phyloP scores from a whole-genome alignment of 1,284 basidiomycete genomes.

The Lignosus rhinocerotis region DNA sequence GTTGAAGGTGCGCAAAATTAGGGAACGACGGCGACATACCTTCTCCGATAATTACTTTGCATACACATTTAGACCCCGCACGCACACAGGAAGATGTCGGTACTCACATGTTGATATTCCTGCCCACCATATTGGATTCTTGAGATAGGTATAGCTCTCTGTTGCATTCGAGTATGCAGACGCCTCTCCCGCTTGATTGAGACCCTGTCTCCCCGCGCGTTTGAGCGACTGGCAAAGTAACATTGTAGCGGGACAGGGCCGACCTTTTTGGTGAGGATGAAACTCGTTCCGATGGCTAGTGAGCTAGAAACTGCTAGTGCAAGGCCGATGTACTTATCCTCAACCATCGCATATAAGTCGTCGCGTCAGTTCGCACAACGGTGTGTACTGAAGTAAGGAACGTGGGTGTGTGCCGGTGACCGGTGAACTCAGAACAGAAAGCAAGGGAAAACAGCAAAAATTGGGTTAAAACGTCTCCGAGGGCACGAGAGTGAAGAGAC shows the following conservation, averaged over 20 bases:
- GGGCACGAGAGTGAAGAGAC: not conserved
- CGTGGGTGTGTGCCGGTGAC: slow-evolving; percentile 8
- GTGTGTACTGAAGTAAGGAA: slow-evolving; percentile 12
- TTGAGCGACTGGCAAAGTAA: slow-evolving; percentile 4
- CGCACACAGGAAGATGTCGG: not conserved
- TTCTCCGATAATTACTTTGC: slow-evolving; percentile 86
- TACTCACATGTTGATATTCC: slow-evolving; percentile 90
- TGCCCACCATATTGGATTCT: slow-evolving; percentile 97
- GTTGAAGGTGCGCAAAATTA: not conserved
- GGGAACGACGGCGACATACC: slow-evolving; percentile 43
- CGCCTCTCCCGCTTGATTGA: slow-evolving; percentile 75
- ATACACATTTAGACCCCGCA: slow-evolving; percentile 6
- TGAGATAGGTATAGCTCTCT: slow-evolving; percentile 84
- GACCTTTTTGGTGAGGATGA: slow-evolving; percentile 97
- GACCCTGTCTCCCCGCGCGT: slow-evolving; percentile 53
- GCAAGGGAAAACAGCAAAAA: not conserved
- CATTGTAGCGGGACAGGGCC: slow-evolving; percentile 9
- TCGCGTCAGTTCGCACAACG: not conserved
- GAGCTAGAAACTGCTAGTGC: slow-evolving; percentile 82
- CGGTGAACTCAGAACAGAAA: not conserved
- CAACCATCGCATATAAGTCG: slow-evolving; percentile 54
- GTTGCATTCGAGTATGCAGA: slow-evolving; percentile 61
- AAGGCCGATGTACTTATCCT: slow-evolving; percentile 93
- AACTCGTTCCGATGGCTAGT: slow-evolving; percentile 88
- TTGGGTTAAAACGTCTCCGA: not conserved